phyloP scores from a whole-genome alignment of 345 rosid species.

The Eutrema japonicum region DNA sequence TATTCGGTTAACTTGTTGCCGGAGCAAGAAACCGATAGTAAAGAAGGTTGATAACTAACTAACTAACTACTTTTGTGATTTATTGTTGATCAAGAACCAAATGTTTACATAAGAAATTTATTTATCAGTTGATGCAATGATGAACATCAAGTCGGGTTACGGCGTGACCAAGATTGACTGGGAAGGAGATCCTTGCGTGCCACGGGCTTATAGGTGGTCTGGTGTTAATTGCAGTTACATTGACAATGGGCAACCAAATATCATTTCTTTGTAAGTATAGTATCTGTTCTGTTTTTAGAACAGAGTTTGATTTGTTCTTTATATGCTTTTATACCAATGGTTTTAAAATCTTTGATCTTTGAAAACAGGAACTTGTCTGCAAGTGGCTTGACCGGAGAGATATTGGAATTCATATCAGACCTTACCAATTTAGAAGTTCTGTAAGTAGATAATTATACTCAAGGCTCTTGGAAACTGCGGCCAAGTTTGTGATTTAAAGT shows the following conservation, averaged over 20 bases:
- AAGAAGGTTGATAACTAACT: conserved; percentile 47
- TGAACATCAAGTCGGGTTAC: conserved; percentile 48
- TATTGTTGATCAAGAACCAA: conserved; percentile 11
- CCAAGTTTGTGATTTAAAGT: not conserved
- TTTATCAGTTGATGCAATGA: conserved; percentile 53
- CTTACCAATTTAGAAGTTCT: conserved; percentile 51
- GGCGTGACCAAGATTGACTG: conserved; percentile 45
- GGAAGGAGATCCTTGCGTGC: conserved; percentile 63
- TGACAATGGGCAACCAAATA: conserved; percentile 39
- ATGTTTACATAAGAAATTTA: not conserved
- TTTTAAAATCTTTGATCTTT: not conserved
- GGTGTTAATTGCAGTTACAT: conserved; percentile 51
- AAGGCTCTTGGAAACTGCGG: not conserved
- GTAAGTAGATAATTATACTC: conserved; percentile 46
- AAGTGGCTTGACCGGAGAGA: conserved; percentile 53
- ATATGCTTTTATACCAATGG: not conserved
- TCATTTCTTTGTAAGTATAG: conserved; percentile 54
- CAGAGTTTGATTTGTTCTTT: not conserved
- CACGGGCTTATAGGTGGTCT: conserved; percentile 44
- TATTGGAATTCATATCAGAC: conserved; percentile 43
- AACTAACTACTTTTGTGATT: conserved; percentile 25
- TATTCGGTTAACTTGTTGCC: conserved; percentile 40
- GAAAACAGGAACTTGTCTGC: conserved; percentile 46
- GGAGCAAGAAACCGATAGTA: conserved; percentile 39
- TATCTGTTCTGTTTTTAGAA: not conserved